Conservation (phyloP, 176 grass and related monocot genomes). For the Phragmites australis region DNA sequence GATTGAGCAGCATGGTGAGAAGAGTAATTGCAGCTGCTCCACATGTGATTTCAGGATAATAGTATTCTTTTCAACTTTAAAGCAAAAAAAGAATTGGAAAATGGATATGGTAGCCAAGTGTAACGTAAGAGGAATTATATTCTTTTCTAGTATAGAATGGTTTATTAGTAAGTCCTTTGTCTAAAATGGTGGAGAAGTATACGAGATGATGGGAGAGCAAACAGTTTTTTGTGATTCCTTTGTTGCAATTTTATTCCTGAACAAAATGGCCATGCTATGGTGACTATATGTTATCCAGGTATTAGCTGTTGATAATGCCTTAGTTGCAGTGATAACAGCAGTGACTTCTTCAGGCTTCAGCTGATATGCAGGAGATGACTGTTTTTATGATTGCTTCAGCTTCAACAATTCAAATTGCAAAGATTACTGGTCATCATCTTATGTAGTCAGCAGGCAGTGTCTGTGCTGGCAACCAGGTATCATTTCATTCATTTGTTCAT, state of each 20-base stretch:
- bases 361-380: slow-evolving; percentile 7
- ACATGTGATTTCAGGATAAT: slow-evolving; percentile 6
- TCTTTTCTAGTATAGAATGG: not conserved
- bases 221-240: not conserved
- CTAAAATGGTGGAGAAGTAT: not conserved
- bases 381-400: slow-evolving; percentile 20
- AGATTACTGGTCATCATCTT: slow-evolving; percentile 8
- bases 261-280: slow-evolving; percentile 15
- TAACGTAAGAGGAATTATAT: not conserved
- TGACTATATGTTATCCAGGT: slow-evolving; percentile 1
- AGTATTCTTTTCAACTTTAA: slow-evolving; percentile 1
- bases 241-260: not conserved
- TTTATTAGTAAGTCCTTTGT: not conserved
- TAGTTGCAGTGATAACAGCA: slow-evolving; percentile 14
- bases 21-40: not conserved
- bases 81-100: not conserved
- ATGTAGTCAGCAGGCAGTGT: slow-evolving; percentile 5
- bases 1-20: not conserved
- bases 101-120: not conserved
- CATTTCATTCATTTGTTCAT: slow-evolving; percentile 4
- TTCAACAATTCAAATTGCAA: not conserved
- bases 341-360: slow-evolving; percentile 15
- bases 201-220: slow-evolving; percentile 23
- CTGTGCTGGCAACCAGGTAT: slow-evolving; percentile 43
- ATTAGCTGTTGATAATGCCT: not conserved